A percentile compares a stretch with the other conserved stretches of the same genome.
These are phyloP conservation scores for Fusarium begoniae DNA, from an alignment of 2,329 filamentous ascomycete species.

Conservation along the genomic window DNA sequence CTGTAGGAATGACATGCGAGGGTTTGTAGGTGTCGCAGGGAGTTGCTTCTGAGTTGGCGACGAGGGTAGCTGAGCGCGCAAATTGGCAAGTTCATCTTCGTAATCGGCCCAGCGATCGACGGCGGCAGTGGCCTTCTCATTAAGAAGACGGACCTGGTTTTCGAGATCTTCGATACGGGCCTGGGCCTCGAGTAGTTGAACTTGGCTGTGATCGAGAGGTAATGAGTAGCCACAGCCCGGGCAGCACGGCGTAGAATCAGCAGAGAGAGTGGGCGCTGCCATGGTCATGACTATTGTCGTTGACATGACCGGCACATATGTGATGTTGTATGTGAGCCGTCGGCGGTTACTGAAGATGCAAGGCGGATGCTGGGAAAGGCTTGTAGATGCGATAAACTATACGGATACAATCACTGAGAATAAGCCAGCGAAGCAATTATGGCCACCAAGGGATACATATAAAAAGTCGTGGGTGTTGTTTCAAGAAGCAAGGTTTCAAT, in stretches of 20 bases:
- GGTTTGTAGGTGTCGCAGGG: slow-evolving; percentile 40
- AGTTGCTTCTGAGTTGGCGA: slow-evolving; percentile 27
- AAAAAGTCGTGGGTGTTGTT: slow-evolving; percentile 12
- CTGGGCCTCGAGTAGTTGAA: slow-evolving; percentile 63
- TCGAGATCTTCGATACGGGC: slow-evolving; percentile 74
- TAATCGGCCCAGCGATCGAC: slow-evolving; percentile 78
- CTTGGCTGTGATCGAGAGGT: slow-evolving; percentile 49
- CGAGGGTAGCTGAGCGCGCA: slow-evolving; percentile 56
- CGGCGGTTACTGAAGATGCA: neutral
- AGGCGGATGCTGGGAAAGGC: neutral
- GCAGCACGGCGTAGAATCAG: slow-evolving; percentile 52
- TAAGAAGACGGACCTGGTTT: slow-evolving; percentile 74
- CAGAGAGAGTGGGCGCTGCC: slow-evolving; percentile 42
- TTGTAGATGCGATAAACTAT: neutral
- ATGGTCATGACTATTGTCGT: slow-evolving; percentile 50
- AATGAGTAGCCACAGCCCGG: slow-evolving; percentile 60
- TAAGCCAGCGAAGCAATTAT: neutral
- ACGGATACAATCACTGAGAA: neutral
- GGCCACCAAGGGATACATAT: slow-evolving; percentile 10
- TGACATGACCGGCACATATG: slow-evolving; percentile 32
- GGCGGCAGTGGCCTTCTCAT: slow-evolving; percentile 73
- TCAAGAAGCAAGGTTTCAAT: slow-evolving; percentile 23
- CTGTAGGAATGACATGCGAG: slow-evolving; percentile 57
- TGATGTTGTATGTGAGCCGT: slow-evolving; percentile 1
- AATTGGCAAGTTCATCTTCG: slow-evolving; percentile 76